Evolutionary conservation across 192 early-diverging fungal genomes (phyloP).

Genomic region (Umbelopsis isabellina): DNA sequence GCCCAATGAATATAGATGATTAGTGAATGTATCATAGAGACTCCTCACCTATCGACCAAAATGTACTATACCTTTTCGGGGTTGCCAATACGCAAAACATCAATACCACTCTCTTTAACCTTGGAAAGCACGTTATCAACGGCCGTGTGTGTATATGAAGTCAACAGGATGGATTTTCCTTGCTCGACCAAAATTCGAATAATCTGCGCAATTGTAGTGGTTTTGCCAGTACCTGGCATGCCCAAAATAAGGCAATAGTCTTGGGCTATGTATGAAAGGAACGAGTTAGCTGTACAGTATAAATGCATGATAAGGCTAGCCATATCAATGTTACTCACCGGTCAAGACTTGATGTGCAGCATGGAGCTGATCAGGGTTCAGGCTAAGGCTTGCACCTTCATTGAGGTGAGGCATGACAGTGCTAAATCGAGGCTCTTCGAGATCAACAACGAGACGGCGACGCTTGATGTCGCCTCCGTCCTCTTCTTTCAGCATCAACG

Average conservation of each 20-base stretch:
- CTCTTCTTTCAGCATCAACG: conserved; percentile 59
- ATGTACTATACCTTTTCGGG: conserved; percentile 49
- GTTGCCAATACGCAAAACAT: conserved; percentile 79
- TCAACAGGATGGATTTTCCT: conserved; percentile 81
- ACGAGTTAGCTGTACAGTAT: not conserved
- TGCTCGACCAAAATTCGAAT: conserved; percentile 65
- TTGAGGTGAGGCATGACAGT: not conserved
- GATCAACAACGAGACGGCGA: conserved; percentile 80
- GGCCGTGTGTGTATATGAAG: conserved; percentile 91
- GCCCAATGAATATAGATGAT: not conserved
- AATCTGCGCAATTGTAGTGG: conserved; percentile 83
- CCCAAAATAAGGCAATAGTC: conserved; percentile 93
- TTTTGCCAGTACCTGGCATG: conserved; percentile 98
- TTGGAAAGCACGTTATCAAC: conserved; percentile 93
- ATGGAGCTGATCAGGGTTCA: conserved; percentile 75
- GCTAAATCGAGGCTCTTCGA: conserved; percentile 69
- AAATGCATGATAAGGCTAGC: not conserved
- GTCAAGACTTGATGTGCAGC: conserved; percentile 75
- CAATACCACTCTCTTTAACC: conserved; percentile 64
- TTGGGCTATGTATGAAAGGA: conserved; percentile 43
- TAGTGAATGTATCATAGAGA: not conserved
- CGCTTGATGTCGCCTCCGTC: conserved; percentile 54
- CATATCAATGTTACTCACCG: conserved; percentile 26
- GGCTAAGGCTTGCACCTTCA: conserved; percentile 14
- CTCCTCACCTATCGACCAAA: conserved; percentile 24